phyloP scores from a whole-genome alignment of 169 alveolate species.

The Pseudocohnilembus persalinus region DNA sequence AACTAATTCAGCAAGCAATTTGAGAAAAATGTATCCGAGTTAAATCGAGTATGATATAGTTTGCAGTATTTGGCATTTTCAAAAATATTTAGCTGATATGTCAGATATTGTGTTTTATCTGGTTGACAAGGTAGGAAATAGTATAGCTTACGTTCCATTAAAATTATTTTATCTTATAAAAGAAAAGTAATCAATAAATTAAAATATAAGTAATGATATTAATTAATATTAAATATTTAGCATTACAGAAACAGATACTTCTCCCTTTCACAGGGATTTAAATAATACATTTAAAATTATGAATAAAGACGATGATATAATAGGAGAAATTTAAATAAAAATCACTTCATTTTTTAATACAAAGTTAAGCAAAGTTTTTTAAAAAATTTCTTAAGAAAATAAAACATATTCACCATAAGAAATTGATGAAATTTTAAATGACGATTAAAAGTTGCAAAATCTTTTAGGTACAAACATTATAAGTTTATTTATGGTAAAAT shows the following conservation, averaged over 20 bases:
- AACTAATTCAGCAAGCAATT: not conserved
- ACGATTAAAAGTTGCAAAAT: not conserved
- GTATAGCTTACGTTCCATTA: not conserved
- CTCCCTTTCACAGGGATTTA: not conserved
- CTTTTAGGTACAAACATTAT: not conserved
- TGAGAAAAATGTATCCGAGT: not conserved
- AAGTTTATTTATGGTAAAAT: no score
- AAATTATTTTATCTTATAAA: not conserved
- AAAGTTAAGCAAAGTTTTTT: not conserved
- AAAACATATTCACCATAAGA: not conserved
- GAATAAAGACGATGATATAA: not conserved
- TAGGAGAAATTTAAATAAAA: not conserved
- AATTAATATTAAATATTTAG: not conserved
- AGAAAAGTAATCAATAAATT: not conserved
- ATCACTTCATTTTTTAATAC: not conserved
- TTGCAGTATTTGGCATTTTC: not conserved
- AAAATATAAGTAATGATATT: no score
- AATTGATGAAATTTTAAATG: not conserved
- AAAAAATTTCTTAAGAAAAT: not conserved
- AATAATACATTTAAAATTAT: no score
- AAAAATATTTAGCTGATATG: not conserved
- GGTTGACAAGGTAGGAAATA: not conserved
- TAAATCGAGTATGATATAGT: not conserved
- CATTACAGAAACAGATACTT: not conserved
- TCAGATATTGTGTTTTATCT: not conserved